Evolutionary conservation across 2,329 filamentous ascomycete species (phyloP).

Genomic region (Penicillium paneum): DNA sequence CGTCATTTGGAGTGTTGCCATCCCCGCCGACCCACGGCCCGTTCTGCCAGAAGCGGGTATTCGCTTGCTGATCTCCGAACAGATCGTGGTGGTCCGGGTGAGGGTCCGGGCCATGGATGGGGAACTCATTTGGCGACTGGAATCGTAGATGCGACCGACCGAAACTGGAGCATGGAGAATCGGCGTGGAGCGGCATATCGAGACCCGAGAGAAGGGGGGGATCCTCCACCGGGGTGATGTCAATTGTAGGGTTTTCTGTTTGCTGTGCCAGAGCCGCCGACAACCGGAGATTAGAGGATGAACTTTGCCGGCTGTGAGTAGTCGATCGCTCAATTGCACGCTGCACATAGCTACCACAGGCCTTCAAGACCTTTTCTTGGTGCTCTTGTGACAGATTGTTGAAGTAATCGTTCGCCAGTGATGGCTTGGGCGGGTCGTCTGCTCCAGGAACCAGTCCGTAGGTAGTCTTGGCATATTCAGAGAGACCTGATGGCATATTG

Average conservation of each 20-base stretch:
- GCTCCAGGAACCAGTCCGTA: conserved; percentile 36
- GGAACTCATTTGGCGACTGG: conserved; percentile 43
- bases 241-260: conserved; percentile 41
- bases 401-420: conserved; percentile 44
- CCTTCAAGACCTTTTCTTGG: conserved; percentile 44
- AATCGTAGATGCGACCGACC: conserved; percentile 43
- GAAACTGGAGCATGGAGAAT: conserved; percentile 44
- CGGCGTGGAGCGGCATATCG: conserved; percentile 40
- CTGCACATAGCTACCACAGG: conserved; percentile 42
- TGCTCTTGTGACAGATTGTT: conserved; percentile 38
- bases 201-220: conserved; percentile 35
- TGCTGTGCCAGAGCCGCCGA: conserved; percentile 40
- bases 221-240: conserved; percentile 42
- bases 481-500: conserved; percentile 43
- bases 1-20: conserved; percentile 43
- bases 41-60: conserved; percentile 45
- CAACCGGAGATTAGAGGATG: conserved; percentile 38
- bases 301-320: conserved; percentile 38
- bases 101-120: conserved; percentile 33
- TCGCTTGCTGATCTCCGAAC: conserved; percentile 45
- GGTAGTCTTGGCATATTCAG: conserved; percentile 41
- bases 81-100: conserved; percentile 45
- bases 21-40: conserved; percentile 43
- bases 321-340: conserved; percentile 38
- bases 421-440: conserved; percentile 37